phyloP scores from a whole-genome alignment of 306 rosid genomes.

The Quercus parvula region DNA sequence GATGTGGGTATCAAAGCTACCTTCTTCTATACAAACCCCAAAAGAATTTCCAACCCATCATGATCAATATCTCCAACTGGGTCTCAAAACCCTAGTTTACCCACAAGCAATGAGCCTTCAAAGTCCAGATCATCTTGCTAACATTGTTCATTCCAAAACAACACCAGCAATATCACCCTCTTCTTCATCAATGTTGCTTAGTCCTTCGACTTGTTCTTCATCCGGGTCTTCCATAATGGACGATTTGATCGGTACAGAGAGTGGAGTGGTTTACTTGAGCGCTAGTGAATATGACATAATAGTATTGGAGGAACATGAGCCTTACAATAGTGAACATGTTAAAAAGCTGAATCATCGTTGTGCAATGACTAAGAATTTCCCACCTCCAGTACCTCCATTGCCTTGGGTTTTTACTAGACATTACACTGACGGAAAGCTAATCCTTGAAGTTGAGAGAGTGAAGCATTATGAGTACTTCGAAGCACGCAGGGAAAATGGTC shows the following conservation, averaged over 20 bases:
- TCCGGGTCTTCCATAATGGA: slow-evolving; percentile 12
- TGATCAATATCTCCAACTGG: slow-evolving; percentile 12
- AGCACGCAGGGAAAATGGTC: slow-evolving; percentile 42
- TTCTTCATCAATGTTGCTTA: neutral
- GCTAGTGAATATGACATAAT: neutral
- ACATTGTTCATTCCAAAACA: slow-evolving; percentile 19
- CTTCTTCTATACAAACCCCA: slow-evolving; percentile 7
- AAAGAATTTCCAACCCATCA: neutral
- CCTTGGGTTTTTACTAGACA: slow-evolving; percentile 46
- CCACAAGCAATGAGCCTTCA: neutral
- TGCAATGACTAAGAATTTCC: slow-evolving; percentile 25
- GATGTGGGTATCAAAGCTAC: slow-evolving; percentile 19
- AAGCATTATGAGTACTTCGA: slow-evolving; percentile 28
- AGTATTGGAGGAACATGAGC: neutral
- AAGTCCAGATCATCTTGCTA: neutral
- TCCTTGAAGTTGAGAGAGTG: slow-evolving; percentile 31
- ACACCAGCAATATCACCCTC: neutral
- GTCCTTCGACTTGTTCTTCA: neutral
- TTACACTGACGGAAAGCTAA: slow-evolving; percentile 38
- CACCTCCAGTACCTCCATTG: slow-evolving; percentile 46
- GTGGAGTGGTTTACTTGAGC: slow-evolving; percentile 44
- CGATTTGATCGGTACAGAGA: slow-evolving; percentile 68
- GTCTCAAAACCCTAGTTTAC: slow-evolving; percentile 50
- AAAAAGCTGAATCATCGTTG: neutral
- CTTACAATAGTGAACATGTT: too few species aligned